Evolutionary conservation across 129 eudicot genomes (phyloP).

Genomic region (Helianthus tuberosus): DNA sequence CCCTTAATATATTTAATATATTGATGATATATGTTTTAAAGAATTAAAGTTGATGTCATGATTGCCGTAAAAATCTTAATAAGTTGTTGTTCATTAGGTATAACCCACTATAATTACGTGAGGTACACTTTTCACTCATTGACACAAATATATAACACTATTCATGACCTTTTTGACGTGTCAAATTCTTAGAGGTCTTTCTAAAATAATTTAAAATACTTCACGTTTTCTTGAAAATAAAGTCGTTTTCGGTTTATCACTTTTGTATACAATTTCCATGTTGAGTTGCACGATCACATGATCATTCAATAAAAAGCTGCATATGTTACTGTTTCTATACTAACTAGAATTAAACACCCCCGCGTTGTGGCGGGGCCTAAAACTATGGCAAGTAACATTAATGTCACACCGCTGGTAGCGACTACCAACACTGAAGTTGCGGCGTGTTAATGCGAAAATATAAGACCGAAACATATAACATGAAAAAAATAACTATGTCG

Average conservation of each 20-base stretch:
- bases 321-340: neutral
- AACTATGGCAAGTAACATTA: too few species aligned
- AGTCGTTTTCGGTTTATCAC: slow-evolving; percentile 18
- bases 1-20: too few species aligned
- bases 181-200: slow-evolving; percentile 11
- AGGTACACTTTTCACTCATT: slow-evolving; percentile 19
- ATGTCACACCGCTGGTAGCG: too few species aligned
- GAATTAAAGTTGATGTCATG: neutral
- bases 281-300: slow-evolving; percentile 26
- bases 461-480: too few species aligned
- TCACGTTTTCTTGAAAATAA: slow-evolving; percentile 8
- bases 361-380: too few species aligned
- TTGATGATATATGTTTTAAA: neutral
- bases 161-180: slow-evolving; percentile 19
- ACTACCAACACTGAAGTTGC: too few species aligned
- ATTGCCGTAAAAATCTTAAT: neutral
- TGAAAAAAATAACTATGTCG: too few species aligned
- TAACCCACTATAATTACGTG: slow-evolving; percentile 17
- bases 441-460: too few species aligned
- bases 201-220: slow-evolving; percentile 9
- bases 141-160: slow-evolving; percentile 2
- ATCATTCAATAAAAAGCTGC: slow-evolving; percentile 9
- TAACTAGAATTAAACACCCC: too few species aligned
- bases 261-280: slow-evolving; percentile 21
- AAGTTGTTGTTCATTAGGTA: neutral